These are phyloP conservation scores for Dillenia turbinata DNA, from an alignment of 164 flowering plant species.

Conservation along the genomic window DNA sequence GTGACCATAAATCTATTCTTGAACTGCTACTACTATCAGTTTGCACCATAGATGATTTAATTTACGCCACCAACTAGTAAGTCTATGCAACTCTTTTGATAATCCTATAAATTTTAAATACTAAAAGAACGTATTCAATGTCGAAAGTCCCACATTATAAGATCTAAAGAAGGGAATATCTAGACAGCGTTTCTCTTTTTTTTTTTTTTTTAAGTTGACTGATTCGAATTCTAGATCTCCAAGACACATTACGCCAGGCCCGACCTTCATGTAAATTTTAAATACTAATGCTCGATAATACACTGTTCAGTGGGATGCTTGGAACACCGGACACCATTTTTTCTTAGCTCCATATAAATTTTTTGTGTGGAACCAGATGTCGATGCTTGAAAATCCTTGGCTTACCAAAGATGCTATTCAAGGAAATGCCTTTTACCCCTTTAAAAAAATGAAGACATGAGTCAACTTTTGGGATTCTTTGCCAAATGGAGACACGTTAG, in stretches of 20 bases:
- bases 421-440: background rate
- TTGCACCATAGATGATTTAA: background rate
- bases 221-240: no score
- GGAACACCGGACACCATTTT: background rate
- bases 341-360: background rate
- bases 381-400: slow-evolving; percentile 2
- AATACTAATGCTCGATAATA: no score
- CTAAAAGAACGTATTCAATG: no score
- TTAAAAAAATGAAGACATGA: background rate
- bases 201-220: no score
- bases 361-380: background rate
- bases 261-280: no score
- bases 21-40: background rate
- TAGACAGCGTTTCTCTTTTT: no score
- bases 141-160: no score
- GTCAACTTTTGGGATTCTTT: background rate
- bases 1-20: background rate
- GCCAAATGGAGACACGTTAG: background rate
- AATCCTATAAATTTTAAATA: no score
- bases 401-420: background rate
- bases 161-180: no score
- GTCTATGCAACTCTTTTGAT: background rate
- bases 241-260: no score
- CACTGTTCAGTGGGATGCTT: no score
- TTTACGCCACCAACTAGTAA: background rate